Base-by-base conservation (phyloP, 225 moss, liverwort and hornwort genomes). In the Marchantia polymorpha region DNA sequence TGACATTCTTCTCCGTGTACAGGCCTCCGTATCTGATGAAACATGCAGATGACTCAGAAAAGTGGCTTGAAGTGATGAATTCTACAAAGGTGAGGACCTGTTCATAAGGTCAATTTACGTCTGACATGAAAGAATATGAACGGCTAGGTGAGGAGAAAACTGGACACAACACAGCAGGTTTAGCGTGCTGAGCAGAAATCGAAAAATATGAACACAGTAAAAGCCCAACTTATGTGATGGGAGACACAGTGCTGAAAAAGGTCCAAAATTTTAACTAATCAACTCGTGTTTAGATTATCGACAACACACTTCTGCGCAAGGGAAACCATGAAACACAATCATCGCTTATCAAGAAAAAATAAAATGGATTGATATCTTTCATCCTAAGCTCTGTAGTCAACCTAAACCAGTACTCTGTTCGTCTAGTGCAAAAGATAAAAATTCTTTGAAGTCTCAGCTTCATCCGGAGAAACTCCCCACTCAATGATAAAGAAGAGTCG, bases 1-100 rank as follows among this genome's bases (percentile, higher is more conserved):
- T 86, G 72, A 95, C 93, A 77, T 99, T 99, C 77, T 92, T 89
- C 87, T 90, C 91, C 5, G 88, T 89, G 84, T 99, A 99, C 56
- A 95, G 91, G n/a, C 74, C 79, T 20, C 92, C 95, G 60, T 95
- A 99, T 81, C 99, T 93, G 90, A 53, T 65, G 23, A 73, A 14
- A 20, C n/a, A 73, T 11, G 13, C 52, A 0, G 2, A 17, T 12
- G 72, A 23, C 10, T 73, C 50, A 23, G 52, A 48, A 30, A n/a
- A 26, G 29, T 22, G n/a, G 47, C 20, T 0, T 39, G 47, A 0
- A 64, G n/a, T 23, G 12, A 64, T 26, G 27, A 9, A 64, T 23
- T 58, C 58, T 58, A 58, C 58, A 5, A 58, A 58, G 16, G 20
- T 58, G 13, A 20, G 16, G 58, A 58, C 3, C 58, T 16, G 58